Conservation (phyloP, 495 filamentous ascomycete genomes). For the Pseudoneurospora amorphoporcata region DNA sequence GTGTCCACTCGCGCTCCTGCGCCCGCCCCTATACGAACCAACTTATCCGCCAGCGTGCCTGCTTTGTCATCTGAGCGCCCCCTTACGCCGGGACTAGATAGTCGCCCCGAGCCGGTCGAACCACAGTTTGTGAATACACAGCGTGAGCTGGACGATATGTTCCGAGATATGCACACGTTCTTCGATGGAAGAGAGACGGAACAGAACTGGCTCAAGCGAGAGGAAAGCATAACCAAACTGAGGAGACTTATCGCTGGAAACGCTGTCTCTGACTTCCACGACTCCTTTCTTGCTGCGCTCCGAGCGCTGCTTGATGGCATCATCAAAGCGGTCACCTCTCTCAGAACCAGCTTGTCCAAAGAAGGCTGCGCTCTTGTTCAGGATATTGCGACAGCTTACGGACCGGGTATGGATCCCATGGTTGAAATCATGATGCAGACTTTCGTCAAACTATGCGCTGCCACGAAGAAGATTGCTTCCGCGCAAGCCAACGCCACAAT, state of each 20-base stretch:
- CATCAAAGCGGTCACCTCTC: slow-evolving; percentile 73
- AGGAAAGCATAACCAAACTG: slow-evolving; percentile 65
- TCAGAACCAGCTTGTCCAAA: slow-evolving; percentile 81
- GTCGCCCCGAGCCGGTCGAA: slow-evolving; percentile 58
- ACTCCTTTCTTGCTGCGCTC: slow-evolving; percentile 55
- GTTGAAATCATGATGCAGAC: slow-evolving; percentile 84
- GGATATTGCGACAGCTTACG: slow-evolving; percentile 67
- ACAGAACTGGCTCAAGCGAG: slow-evolving; percentile 78
- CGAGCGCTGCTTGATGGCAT: slow-evolving; percentile 78
- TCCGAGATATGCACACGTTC: slow-evolving; percentile 63
- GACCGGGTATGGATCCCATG: slow-evolving; percentile 74
- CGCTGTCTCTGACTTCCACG: slow-evolving; percentile 63
- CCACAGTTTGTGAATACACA: slow-evolving; percentile 71
- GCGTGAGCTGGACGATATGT: slow-evolving; percentile 73
- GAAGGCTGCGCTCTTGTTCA: slow-evolving; percentile 78
- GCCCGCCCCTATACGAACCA: slow-evolving; percentile 27
- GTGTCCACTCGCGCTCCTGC: slow-evolving; percentile 18
- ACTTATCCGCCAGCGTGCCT: slow-evolving; percentile 39
- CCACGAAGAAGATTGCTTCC: slow-evolving; percentile 82
- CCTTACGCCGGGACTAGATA: slow-evolving; percentile 38
- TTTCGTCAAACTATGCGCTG: slow-evolving; percentile 75
- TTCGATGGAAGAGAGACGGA: slow-evolving; percentile 91
- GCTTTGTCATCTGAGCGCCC: slow-evolving; percentile 39
- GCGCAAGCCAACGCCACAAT: slow-evolving; percentile 68
- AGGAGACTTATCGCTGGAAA: slow-evolving; percentile 76